A percentile compares a stretch with the other conserved stretches of the same genome.
Conservation (phyloP, 805 yeast species). For the Sugiyamaella lignohabitans region DNA sequence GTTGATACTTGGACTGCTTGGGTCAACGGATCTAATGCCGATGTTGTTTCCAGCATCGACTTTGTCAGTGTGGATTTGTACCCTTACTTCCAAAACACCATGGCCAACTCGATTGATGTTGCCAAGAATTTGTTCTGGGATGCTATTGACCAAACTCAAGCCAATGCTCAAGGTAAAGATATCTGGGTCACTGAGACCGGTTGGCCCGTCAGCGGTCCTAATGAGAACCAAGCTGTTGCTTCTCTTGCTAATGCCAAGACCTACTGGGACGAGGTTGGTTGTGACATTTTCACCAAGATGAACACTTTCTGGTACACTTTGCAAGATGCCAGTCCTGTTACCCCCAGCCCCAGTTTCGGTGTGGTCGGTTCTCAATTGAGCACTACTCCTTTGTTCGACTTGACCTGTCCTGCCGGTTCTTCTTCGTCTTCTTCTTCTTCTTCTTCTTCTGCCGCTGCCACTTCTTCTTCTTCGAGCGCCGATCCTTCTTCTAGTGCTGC, state of each 20-base stretch:
- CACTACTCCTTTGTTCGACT: conserved; percentile 15
- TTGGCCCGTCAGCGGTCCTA: conserved; percentile 80
- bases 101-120: conserved; percentile 73
- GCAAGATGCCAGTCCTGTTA: conserved; percentile 14
- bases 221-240: conserved; percentile 56
- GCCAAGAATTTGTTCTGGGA: conserved; percentile 86
- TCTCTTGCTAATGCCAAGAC: conserved; percentile 55
- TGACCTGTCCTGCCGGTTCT: conserved; percentile 14
- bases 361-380: conserved; percentile 14
- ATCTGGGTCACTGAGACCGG: conserved; percentile 95
- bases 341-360: conserved; percentile 20
- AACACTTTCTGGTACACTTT: conserved; percentile 22
- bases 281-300: conserved; percentile 38
- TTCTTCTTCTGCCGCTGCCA: conserved; percentile 13
- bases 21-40: conserved; percentile 62
- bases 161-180: conserved; percentile 69
- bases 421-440: conserved; percentile 12
- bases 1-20: conserved; percentile 87
- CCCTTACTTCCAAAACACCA: conserved; percentile 88
- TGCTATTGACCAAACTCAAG: conserved; percentile 55
- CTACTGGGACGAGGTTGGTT: conserved; percentile 74
- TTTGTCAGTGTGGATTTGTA: conserved; percentile 79
- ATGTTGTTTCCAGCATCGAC: conserved; percentile 67
- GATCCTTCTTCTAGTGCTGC: conserved; percentile 7
- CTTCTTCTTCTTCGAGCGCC: conserved; percentile 9